Evolutionary conservation across 2,329 filamentous ascomycete species (phyloP).

Genomic region (Pseudogymnoascus sp.): DNA sequence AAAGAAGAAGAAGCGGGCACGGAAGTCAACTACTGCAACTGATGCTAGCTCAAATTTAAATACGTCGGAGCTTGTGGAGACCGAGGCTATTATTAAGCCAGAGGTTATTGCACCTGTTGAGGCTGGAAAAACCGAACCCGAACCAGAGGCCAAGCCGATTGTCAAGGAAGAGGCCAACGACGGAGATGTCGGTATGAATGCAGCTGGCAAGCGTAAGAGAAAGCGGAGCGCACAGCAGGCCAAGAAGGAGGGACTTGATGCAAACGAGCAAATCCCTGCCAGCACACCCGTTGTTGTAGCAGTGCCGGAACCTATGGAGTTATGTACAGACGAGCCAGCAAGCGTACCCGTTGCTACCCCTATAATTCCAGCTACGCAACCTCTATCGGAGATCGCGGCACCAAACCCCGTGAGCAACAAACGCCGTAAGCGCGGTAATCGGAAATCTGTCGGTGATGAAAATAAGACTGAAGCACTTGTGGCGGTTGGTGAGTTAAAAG

Average conservation of each 20-base stretch:
- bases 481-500: slow-evolving; percentile 22
- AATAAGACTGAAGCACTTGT: neutral
- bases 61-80: neutral
- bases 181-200: neutral
- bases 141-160: neutral
- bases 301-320: neutral
- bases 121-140: neutral
- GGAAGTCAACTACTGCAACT: neutral
- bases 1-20: slow-evolving; percentile 9
- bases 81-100: neutral
- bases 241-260: neutral
- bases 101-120: neutral
- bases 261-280: neutral
- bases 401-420: slow-evolving; percentile 1
- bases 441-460: neutral
- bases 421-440: neutral
- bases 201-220: neutral
- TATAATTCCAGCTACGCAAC: neutral
- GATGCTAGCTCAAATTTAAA: neutral
- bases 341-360: neutral
- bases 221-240: neutral
- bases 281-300: neutral
- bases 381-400: neutral
- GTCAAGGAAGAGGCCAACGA: neutral
- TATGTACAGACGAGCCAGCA: neutral